Percentiles rank a stretch among this genome's conserved stretches.
These are phyloP conservation scores for Camelina laxa DNA, from an alignment of 345 rosid genomes.

Conservation along the genomic window DNA sequence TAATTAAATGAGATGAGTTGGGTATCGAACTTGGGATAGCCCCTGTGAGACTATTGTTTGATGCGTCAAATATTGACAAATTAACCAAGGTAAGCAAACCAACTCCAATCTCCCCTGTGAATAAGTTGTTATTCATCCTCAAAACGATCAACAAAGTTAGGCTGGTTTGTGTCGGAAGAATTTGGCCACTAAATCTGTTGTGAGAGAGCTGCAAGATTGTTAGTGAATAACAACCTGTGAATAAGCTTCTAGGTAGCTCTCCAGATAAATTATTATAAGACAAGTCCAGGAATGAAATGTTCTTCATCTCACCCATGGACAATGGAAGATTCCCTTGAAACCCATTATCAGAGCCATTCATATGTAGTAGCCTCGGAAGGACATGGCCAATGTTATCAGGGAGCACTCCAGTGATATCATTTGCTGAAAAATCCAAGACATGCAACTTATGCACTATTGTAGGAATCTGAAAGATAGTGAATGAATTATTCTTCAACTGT, in stretches of 20 bases:
- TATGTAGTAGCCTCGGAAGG: not conserved
- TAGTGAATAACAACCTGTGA: slow-evolving; percentile 7
- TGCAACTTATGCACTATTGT: not conserved
- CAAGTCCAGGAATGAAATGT: not conserved
- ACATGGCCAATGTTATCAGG: not conserved
- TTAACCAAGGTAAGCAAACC: not conserved
- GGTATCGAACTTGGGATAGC: slow-evolving; percentile 20
- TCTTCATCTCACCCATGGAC: slow-evolving; percentile 26
- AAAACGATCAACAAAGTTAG: not conserved
- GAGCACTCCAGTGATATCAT: not conserved
- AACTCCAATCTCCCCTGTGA: slow-evolving; percentile 17
- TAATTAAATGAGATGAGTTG: not conserved
- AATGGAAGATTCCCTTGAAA: slow-evolving; percentile 5
- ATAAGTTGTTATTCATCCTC: slow-evolving; percentile 9
- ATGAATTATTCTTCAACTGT: slow-evolving; percentile 23
- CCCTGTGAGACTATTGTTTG: slow-evolving; percentile 11
- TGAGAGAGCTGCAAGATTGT: not conserved
- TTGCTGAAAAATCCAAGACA: slow-evolving; percentile 16
- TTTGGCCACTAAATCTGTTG: slow-evolving; percentile 10
- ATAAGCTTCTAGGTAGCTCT: slow-evolving; percentile 9
- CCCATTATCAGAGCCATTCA: not conserved
- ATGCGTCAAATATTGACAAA: not conserved
- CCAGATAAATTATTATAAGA: slow-evolving; percentile 28
- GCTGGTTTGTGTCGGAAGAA: not conserved
- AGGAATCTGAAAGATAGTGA: slow-evolving; percentile 12